Conservation (phyloP, 2,329 filamentous ascomycete species). For the Epichloe amarillans region DNA sequence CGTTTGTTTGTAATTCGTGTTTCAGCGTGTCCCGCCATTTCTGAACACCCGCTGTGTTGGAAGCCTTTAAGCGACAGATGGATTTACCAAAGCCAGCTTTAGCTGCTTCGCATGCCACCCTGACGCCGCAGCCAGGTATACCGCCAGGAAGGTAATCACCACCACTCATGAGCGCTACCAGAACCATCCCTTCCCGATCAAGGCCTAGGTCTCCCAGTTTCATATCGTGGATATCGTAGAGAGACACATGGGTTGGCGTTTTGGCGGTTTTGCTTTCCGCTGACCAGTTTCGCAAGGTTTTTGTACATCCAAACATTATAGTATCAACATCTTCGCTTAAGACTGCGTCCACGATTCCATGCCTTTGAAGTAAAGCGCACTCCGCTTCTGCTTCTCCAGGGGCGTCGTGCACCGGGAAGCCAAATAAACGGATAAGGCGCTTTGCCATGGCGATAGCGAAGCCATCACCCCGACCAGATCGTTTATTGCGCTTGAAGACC, state of each 20-base stretch:
- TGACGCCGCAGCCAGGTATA: conserved; percentile 75
- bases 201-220: conserved; percentile 42
- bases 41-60: conserved; percentile 44
- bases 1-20: conserved; percentile 71
- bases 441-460: conserved; percentile 68
- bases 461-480: conserved; percentile 48
- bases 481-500: conserved; percentile 77
- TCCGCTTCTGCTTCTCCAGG: conserved; percentile 95
- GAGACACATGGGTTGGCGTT: conserved; percentile 69
- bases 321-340: conserved; percentile 95
- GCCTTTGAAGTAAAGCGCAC: conserved; percentile 71
- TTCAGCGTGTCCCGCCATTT: conserved; percentile 61
- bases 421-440: conserved; percentile 70
- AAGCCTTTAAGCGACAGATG: conserved; percentile 51
- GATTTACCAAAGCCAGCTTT: conserved; percentile 72
- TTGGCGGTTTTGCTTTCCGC: conserved; percentile 54
- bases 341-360: conserved; percentile 81
- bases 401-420: conserved; percentile 71
- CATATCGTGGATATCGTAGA: conserved; percentile 56
- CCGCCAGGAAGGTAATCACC: conserved; percentile 89
- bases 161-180: conserved; percentile 88
- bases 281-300: conserved; percentile 72
- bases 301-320: conserved; percentile 85
- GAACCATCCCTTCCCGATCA: conserved; percentile 78
- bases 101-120: conserved; percentile 80